Evolutionary conservation across 2,329 filamentous ascomycete genomes (phyloP).

Genomic region (Arthrobotrys musiformis): DNA sequence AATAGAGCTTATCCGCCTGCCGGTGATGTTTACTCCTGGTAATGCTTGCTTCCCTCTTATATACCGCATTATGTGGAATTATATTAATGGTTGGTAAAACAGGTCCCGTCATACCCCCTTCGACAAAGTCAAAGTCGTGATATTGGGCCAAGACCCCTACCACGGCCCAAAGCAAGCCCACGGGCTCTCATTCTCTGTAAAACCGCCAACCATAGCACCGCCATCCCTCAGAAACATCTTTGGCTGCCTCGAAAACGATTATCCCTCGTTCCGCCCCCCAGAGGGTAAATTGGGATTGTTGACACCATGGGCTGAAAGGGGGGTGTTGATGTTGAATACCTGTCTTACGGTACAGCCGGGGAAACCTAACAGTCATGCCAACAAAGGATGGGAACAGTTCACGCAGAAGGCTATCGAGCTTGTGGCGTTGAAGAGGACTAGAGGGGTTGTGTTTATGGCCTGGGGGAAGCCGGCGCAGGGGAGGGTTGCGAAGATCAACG

Average conservation of each 20-base stretch:
- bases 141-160: slow-evolving; percentile 96
- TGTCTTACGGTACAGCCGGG: slow-evolving; percentile 92
- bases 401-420: slow-evolving; percentile 92
- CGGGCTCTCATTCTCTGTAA: slow-evolving; percentile 94
- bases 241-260: slow-evolving; percentile 85
- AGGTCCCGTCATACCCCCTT: slow-evolving; percentile 96
- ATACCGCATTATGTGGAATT: background rate
- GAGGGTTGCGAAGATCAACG: slow-evolving; percentile 78
- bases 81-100: slow-evolving; percentile 10
- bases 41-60: slow-evolving; percentile 53
- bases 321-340: slow-evolving; percentile 92
- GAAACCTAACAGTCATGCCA: slow-evolving; percentile 84
- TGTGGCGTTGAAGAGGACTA: slow-evolving; percentile 78
- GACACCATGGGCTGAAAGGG: slow-evolving; percentile 91
- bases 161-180: slow-evolving; percentile 96
- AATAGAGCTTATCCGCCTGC: slow-evolving; percentile 87
- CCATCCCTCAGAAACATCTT: slow-evolving; percentile 96
- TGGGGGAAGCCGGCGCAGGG: slow-evolving; percentile 90
- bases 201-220: slow-evolving; percentile 85
- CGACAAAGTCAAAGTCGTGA: slow-evolving; percentile 86
- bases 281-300: slow-evolving; percentile 82
- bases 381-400: slow-evolving; percentile 90
- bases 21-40: slow-evolving; percentile 96
- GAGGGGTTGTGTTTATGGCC: slow-evolving; percentile 91
- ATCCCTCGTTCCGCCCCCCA: slow-evolving; percentile 79